Base-by-base conservation (phyloP, 176 grass and related monocot genomes). In the Secale cereale region DNA sequence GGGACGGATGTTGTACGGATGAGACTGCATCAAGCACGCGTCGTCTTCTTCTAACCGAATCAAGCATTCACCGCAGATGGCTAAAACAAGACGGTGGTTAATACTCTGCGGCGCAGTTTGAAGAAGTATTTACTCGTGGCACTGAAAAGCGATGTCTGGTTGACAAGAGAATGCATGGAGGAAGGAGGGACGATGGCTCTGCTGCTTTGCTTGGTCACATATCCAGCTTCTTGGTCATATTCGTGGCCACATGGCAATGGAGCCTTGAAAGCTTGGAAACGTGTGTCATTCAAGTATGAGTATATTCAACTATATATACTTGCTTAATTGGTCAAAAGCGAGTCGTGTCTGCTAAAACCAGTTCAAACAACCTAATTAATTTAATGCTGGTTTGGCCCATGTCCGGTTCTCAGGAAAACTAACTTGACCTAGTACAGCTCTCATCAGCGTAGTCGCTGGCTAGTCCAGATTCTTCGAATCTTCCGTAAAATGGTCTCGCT, bases 1-100 rank as follows among this genome's bases (percentile, higher is more conserved):
- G 35, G 10, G 2, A 41, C 39, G 3, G 36, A 48, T 17, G 16
- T 16, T 50, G 68, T 43, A 13, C 63, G 36, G 62, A 85, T 70
- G 69, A 78, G n/a, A 83, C 78, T 25, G 70, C 65, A 40, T 72
- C 86, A 78, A 61, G 29, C 73, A 78, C 1, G 29, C 37, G 28
- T 76, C 62, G 7, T 13, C 43, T 19, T 50, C 15, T 45, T 45
- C 10, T 19, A 54, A 54, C 50, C 16, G 16, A 40, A 54, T 17
- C 16, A 54, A 19, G 50, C 16, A 54, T 54, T 5, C 50, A 19
- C 16, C 16, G 17, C 48, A 19, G 1, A 19, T 6, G 48, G 2
- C 54, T 56, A 20, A 56, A 22, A 22, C 2, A 8, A 56, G 52
- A 3, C 19, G 0, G 7, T 56, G n/a, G n/a, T 25, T 7, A 10